A percentile compares a stretch with the other conserved stretches of the same genome.
phyloP scores from a whole-genome alignment of 2,329 filamentous ascomycete species.

The Orbilia oligospora region DNA sequence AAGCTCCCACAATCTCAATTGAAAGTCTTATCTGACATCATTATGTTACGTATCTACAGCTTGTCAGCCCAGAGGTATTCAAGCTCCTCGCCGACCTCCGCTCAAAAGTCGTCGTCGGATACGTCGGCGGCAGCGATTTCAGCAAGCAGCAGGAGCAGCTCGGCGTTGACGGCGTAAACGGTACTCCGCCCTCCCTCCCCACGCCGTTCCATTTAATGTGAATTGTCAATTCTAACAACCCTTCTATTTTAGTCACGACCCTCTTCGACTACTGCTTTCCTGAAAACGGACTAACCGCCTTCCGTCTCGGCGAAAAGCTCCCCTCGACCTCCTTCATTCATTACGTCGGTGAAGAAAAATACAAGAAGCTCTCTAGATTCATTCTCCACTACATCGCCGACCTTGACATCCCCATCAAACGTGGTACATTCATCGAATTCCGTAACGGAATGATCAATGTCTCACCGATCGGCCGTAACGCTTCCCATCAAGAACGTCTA shows the following conservation, averaged over 20 bases:
- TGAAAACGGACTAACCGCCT: slow-evolving; percentile 95
- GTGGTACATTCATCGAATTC: slow-evolving; percentile 87
- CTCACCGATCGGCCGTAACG: slow-evolving; percentile 87
- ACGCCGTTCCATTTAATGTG: not conserved
- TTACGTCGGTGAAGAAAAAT: slow-evolving; percentile 86
- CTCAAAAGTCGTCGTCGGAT: slow-evolving; percentile 89
- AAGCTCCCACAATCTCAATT: slow-evolving; percentile 22
- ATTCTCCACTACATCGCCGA: slow-evolving; percentile 87
- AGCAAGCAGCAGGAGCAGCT: slow-evolving; percentile 97
- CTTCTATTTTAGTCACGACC: slow-evolving; percentile 73
- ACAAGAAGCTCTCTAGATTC: slow-evolving; percentile 83
- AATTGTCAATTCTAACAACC: not conserved
- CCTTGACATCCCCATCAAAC: slow-evolving; percentile 85
- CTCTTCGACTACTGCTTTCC: slow-evolving; percentile 99
- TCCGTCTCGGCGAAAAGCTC: slow-evolving; percentile 82
- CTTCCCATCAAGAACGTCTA: slow-evolving; percentile 79
- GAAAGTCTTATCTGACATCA: not conserved
- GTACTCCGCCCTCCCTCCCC: slow-evolving; percentile 47
- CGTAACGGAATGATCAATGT: slow-evolving; percentile 93
- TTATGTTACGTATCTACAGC: slow-evolving; percentile 69
- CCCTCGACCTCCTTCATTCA: slow-evolving; percentile 88
- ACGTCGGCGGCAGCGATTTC: slow-evolving; percentile 92
- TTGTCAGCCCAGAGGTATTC: slow-evolving; percentile 84
- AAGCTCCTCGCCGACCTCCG: slow-evolving; percentile 83
- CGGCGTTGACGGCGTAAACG: slow-evolving; percentile 69